These are phyloP conservation scores for Dothideomycetes sp. DNA, from an alignment of 2,329 filamentous ascomycete species.

Conservation along the genomic window DNA sequence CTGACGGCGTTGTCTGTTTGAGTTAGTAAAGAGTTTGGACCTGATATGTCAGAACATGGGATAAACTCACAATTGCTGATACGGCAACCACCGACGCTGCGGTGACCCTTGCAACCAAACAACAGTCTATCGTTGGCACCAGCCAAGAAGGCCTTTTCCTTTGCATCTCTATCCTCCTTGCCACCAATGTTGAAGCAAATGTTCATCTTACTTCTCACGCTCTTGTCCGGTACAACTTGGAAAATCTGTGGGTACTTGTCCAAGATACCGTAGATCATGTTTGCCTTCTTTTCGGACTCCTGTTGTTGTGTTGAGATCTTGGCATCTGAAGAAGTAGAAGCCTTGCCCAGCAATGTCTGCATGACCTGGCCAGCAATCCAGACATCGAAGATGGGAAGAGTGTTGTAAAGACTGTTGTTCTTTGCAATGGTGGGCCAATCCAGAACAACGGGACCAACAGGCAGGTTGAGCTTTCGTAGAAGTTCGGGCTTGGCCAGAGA, in stretches of 20 bases:
- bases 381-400: constrained; percentile 87
- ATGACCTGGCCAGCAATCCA: constrained; percentile 88
- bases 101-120: constrained; percentile 78
- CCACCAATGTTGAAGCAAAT: constrained; percentile 76
- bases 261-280: constrained; percentile 65
- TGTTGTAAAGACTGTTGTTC: constrained; percentile 95
- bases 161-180: constrained; percentile 48
- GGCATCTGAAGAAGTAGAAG: constrained; percentile 38
- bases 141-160: constrained; percentile 72
- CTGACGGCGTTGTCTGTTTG: constrained; percentile 64
- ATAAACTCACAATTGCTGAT: constrained; percentile 62
- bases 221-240: constrained; percentile 65
- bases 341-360: constrained; percentile 55
- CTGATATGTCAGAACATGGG: neutral
- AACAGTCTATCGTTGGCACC: constrained; percentile 60
- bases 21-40: constrained; percentile 1
- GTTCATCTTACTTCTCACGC: constrained; percentile 80
- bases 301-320: constrained; percentile 71
- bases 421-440: constrained; percentile 79
- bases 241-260: constrained; percentile 69
- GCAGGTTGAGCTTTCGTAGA: constrained; percentile 64
- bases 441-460: constrained; percentile 69
- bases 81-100: constrained; percentile 76
- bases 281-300: constrained; percentile 64
- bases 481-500: constrained; percentile 59